Evolutionary conservation across 768 basidiomycete genomes (phyloP).

Genomic region (Mycena maculata): DNA sequence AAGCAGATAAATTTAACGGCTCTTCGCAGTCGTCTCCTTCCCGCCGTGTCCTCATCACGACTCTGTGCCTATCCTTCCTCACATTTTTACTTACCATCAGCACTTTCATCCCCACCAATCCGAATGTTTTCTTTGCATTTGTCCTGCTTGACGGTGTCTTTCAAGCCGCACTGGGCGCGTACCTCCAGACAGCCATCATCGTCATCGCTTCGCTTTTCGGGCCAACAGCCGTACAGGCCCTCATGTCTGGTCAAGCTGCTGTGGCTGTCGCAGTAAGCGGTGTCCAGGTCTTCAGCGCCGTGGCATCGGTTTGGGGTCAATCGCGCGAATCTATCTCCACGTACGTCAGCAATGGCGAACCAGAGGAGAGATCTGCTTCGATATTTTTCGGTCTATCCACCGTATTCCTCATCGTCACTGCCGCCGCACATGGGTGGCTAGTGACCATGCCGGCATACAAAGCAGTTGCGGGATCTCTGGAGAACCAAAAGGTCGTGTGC

Average conservation of each 20-base stretch:
- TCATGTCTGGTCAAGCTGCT: constrained; percentile 89
- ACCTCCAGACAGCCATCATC: constrained; percentile 80
- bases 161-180: constrained; percentile 74
- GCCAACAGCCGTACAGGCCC: constrained; percentile 72
- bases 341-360: constrained; percentile 53
- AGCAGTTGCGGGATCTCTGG: constrained; percentile 60
- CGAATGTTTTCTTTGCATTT: constrained; percentile 73
- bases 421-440: constrained; percentile 68
- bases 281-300: constrained; percentile 77
- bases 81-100: constrained; percentile 72
- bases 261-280: constrained; percentile 84
- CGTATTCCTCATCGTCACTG: constrained; percentile 67
- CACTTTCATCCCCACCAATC: constrained; percentile 66
- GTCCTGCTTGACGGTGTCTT: constrained; percentile 68
- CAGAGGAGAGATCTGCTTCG: constrained; percentile 77
- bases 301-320: constrained; percentile 64
- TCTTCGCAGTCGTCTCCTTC: constrained; percentile 67
- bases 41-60: constrained; percentile 62
- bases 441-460: constrained; percentile 70
- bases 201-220: constrained; percentile 89
- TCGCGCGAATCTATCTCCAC: constrained; percentile 43
- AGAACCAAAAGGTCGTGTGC: constrained; percentile 43
- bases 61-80: constrained; percentile 63
- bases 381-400: constrained; percentile 81
- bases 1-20: background rate